These are phyloP conservation scores for Neofusicoccum cordaticola DNA, from an alignment of 2,329 filamentous ascomycete genomes.

Conservation along the genomic window DNA sequence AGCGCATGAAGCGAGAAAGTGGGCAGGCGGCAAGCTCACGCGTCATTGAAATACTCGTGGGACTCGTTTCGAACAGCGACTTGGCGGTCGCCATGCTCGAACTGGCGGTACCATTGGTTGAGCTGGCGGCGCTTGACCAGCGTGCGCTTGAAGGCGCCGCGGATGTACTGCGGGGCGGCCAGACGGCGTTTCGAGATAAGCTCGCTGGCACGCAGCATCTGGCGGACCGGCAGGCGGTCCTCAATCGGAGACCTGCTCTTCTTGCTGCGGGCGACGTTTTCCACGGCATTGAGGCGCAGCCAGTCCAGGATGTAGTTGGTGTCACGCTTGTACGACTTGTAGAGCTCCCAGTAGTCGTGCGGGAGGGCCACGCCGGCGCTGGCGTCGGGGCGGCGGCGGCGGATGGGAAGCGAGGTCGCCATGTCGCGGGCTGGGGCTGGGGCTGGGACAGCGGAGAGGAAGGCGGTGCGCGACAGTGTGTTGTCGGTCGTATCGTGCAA, in stretches of 20 bases:
- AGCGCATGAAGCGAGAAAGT: background rate
- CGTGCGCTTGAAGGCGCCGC: conserved; percentile 3
- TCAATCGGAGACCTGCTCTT: background rate
- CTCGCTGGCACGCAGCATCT: background rate
- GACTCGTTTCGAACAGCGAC: background rate
- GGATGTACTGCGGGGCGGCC: conserved; percentile 1
- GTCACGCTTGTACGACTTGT: conserved; percentile 8
- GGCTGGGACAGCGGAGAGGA: background rate
- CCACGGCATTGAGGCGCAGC: background rate
- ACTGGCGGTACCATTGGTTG: background rate
- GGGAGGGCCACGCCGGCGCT: background rate
- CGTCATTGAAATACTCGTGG: background rate
- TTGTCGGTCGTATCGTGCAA: background rate
- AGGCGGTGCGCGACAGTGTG: background rate
- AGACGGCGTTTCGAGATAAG: background rate
- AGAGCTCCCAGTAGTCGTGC: background rate
- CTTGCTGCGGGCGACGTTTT: background rate
- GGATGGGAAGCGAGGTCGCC: background rate
- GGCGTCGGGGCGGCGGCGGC: background rate
- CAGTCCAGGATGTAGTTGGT: background rate
- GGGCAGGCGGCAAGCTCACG: background rate
- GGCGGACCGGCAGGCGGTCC: background rate
- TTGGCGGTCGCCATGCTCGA: background rate
- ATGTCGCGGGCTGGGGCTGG: background rate
- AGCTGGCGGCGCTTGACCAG: conserved; percentile 6